Base-by-base conservation (phyloP, 2,329 filamentous ascomycete genomes). In the Albifimbria verrucaria region DNA sequence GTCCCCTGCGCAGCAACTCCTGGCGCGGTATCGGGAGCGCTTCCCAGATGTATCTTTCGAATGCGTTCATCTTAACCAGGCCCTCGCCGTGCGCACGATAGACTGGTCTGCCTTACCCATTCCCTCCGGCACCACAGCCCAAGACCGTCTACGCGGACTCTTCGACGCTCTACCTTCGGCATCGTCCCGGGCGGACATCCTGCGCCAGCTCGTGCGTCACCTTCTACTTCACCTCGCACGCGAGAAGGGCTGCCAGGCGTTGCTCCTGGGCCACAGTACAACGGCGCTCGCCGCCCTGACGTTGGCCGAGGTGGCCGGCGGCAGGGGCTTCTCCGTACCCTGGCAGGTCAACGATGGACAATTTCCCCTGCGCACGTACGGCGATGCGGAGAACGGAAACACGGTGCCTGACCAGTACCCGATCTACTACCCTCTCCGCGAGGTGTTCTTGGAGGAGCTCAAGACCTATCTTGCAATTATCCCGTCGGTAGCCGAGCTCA, bases 231-330 rank as follows among this genome's bases (percentile, higher is more conserved):
- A 82, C 44, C 75, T 83, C 44, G 89, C 89, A 10, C 78, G 81
- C 56, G 68, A 74, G 17, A 72, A 79, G 24, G 72, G 66, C 12
- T 94, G 86, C 67, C 82, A 87, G 57, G 85, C 85, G 12, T 79
- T 97, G 42, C 72, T 97, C 2, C 87, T 94, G 70, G 92, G 90
- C 21, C 87, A 93, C 71, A 95, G 85, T 59, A 96, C 94, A 20
- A 97, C 92, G 5, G 83, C 86, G 17, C 83, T 99, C 25, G 93
- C 94, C 4, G 90, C 93, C 60, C 86, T 90, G 63, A 90, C 91
- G 0, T 82, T 99, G 15, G 80, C 90, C 7, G 90, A 94, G 72
- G 92, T 93, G 2, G 92, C 93, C 22, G 97, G 96, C 72, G 94
- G 94, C 1, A 82, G 93, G 48, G 94, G 93, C 1, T 92, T 88